Evolutionary conservation across 495 filamentous ascomycete species (phyloP), one percentile per base, ranked within the genome.

Genomic region (Evansstolkia leycettana): DNA sequence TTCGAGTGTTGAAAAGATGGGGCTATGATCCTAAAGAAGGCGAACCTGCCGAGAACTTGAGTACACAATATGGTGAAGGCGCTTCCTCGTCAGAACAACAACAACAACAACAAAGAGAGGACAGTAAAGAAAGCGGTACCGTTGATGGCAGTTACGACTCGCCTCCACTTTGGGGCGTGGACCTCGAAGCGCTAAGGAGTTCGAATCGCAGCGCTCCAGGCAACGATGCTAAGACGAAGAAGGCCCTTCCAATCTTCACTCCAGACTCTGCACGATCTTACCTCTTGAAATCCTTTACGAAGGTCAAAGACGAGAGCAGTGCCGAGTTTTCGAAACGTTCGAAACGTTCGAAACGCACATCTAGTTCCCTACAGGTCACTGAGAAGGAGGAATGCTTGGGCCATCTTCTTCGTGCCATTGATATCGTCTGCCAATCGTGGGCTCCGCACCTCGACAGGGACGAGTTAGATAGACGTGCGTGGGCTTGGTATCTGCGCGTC

Each of bases 401-500:
- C 0, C 51, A 75, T 19, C 48, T 89, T 2, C 64, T 92, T 0
- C 69, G 66, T 4, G 73, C 78, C 6, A 52, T 90, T 39, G 72
- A 84, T 42, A 51, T 79, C 16, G 55, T 89, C 8, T 85, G 75
- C 46, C 58, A 59, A 10, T 85, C 78, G 26, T 90, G 84, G 84
- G 64, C 67, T 0, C 55, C 62, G 13, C 57, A 67, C 20, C 47
- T 86, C 6, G 57, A 51, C 12, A 50, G 54, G 1, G 57, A 68
- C 3, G 82, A 92, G 43, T 61, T 89, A 24, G 83, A 90, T 48
- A 60, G 67, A 40, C 65, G 78, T 34, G 79, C 82, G 17, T 92
- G 84, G 84, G 53, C 62, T 17, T 90, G 84, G 84, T 92, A 92
- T 52, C 57, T 78, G 2, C 67, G 65, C 17, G 78, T 87, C 6